These are phyloP conservation scores for Staphylotrichum longicolle DNA, from an alignment of 495 filamentous ascomycete species.

Conservation along the genomic window DNA sequence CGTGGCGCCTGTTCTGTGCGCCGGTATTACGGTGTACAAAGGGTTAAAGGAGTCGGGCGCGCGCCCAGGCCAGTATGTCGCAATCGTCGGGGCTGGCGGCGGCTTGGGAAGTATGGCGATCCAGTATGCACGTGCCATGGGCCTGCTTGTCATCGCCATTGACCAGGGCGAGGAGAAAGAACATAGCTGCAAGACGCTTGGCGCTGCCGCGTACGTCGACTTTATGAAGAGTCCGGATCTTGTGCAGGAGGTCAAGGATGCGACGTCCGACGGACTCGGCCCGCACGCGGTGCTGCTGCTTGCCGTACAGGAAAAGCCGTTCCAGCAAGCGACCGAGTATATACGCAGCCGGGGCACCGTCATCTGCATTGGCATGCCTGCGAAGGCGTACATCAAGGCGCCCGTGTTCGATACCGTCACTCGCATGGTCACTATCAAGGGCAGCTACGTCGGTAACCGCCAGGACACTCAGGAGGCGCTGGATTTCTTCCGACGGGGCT, in stretches of 20 bases:
- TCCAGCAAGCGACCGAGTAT: slow-evolving; percentile 86
- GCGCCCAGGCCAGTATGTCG: slow-evolving; percentile 72
- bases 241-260: slow-evolving; percentile 76
- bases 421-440: slow-evolving; percentile 86
- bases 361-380: slow-evolving; percentile 82
- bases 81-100: slow-evolving; percentile 85
- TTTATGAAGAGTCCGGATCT: slow-evolving; percentile 70
- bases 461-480: slow-evolving; percentile 81
- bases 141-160: slow-evolving; percentile 71
- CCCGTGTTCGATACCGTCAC: slow-evolving; percentile 84
- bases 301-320: slow-evolving; percentile 83
- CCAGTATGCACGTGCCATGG: slow-evolving; percentile 90
- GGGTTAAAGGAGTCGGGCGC: slow-evolving; percentile 80
- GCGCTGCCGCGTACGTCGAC: slow-evolving; percentile 71
- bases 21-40: slow-evolving; percentile 92
- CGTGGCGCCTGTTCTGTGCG: slow-evolving; percentile 78
- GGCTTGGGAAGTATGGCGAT: slow-evolving; percentile 81
- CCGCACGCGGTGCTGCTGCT: slow-evolving; percentile 85
- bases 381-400: slow-evolving; percentile 71
- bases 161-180: slow-evolving; percentile 78
- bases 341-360: slow-evolving; percentile 75
- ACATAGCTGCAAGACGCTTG: slow-evolving; percentile 63
- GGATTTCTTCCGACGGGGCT: slow-evolving; percentile 78
- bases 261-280: slow-evolving; percentile 73
- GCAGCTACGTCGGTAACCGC: slow-evolving; percentile 87